Evolutionary conservation across 495 filamentous ascomycete species (phyloP).

Genomic region (Tetracladium setigerum): DNA sequence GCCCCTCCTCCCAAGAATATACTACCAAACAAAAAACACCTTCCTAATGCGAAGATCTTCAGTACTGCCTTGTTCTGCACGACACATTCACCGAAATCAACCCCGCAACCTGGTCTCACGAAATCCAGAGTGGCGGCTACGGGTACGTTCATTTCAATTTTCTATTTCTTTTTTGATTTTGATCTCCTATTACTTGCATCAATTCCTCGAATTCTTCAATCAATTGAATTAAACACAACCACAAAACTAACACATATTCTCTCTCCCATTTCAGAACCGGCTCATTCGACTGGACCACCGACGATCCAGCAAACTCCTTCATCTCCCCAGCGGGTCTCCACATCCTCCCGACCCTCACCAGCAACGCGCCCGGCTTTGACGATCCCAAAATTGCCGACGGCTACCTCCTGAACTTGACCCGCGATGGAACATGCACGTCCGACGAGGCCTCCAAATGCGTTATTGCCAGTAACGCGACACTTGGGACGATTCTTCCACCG

Average conservation of each 20-base stretch:
- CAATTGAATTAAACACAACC: neutral
- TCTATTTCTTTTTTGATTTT: neutral
- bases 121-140: constrained; percentile 31
- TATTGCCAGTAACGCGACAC: constrained; percentile 27
- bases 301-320: constrained; percentile 33
- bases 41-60: neutral
- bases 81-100: constrained; percentile 33
- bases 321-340: constrained; percentile 32
- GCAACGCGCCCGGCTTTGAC: constrained; percentile 26
- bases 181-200: neutral
- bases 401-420: constrained; percentile 31
- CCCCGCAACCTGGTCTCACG: constrained; percentile 26
- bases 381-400: constrained; percentile 21
- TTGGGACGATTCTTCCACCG: constrained; percentile 30
- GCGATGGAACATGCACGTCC: constrained; percentile 27
- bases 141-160: constrained; percentile 10
- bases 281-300: constrained; percentile 38
- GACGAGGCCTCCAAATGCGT: constrained; percentile 19
- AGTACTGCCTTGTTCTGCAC: constrained; percentile 32
- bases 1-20: neutral
- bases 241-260: neutral
- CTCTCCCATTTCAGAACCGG: constrained; percentile 27
- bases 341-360: constrained; percentile 39
- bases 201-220: no score
- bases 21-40: neutral